These are phyloP conservation scores for Ceratocystis diversiconidia DNA, from an alignment of 2,329 filamentous ascomycete species.

Conservation along the genomic window DNA sequence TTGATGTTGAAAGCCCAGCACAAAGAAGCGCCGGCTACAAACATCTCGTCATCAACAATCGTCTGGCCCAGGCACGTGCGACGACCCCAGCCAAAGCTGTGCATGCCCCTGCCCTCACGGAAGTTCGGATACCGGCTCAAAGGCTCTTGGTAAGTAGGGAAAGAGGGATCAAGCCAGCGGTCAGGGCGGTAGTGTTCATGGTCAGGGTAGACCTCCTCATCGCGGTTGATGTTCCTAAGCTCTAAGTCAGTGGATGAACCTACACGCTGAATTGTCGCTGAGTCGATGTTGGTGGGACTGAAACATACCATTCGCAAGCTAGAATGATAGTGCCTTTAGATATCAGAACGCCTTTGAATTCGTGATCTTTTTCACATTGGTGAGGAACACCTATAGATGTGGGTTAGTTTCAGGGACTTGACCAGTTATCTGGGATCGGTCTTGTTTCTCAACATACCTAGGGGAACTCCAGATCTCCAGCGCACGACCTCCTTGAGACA, in stretches of 20 bases:
- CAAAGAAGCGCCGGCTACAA: conserved; percentile 34
- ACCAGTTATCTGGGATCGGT: not conserved
- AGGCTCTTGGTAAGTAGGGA: conserved; percentile 51
- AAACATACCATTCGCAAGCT: conserved; percentile 35
- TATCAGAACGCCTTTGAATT: conserved; percentile 34
- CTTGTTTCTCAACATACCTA: conserved; percentile 26
- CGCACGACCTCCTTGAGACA: conserved; percentile 45
- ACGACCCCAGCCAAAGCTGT: conserved; percentile 51
- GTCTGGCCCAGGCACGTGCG: conserved; percentile 48
- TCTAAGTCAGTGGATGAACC: not conserved
- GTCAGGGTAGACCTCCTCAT: conserved; percentile 45
- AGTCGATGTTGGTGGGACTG: not conserved
- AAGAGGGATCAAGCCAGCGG: conserved; percentile 46
- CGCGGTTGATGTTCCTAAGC: conserved; percentile 42
- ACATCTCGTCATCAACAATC: conserved; percentile 46
- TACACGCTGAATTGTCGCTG: not conserved
- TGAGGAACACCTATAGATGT: conserved; percentile 30
- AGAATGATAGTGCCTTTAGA: conserved; percentile 35
- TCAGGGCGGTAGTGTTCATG: conserved; percentile 49
- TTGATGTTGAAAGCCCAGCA: conserved; percentile 37
- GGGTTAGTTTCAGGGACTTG: not conserved
- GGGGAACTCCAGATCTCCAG: conserved; percentile 42
- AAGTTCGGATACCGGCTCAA: conserved; percentile 49
- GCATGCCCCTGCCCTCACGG: conserved; percentile 42
- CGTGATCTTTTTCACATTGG: conserved; percentile 34